These are phyloP conservation scores for Rossbeevera mucosa DNA, from an alignment of 768 basidiomycete species.

Conservation along the genomic window DNA sequence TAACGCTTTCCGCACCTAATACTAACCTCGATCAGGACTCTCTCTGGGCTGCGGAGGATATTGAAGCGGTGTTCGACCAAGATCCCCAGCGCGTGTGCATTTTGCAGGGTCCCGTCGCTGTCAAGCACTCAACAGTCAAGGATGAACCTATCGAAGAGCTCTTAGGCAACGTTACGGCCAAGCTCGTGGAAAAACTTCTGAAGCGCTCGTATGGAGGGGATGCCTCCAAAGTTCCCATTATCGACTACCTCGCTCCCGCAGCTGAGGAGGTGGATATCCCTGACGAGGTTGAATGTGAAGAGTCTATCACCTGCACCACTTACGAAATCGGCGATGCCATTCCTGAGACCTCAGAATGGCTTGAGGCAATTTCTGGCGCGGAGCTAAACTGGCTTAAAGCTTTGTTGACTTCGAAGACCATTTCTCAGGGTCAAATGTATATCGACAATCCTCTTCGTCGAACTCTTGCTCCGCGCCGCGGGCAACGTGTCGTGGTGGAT, in stretches of 20 bases:
- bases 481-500: conserved; percentile 72
- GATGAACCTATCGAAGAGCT: conserved; percentile 94
- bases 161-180: conserved; percentile 79
- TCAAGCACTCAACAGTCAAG: conserved; percentile 78
- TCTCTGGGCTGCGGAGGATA: conserved; percentile 96
- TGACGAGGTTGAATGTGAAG: conserved; percentile 41
- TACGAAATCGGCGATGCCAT: conserved; percentile 48
- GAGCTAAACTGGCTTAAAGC: conserved; percentile 84
- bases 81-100: conserved; percentile 98
- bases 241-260: conserved; percentile 77
- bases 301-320: conserved; percentile 41
- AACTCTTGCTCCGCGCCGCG: conserved; percentile 73
- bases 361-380: conserved; percentile 79
- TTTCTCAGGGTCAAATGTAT: conserved; percentile 84
- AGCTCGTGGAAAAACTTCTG: conserved; percentile 74
- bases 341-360: conserved; percentile 70
- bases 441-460: conserved; percentile 87
- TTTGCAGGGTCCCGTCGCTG: conserved; percentile 94
- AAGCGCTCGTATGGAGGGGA: conserved; percentile 77
- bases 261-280: conserved; percentile 36
- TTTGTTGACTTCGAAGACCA: conserved; percentile 70
- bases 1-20: conserved; percentile 9
- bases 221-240: conserved; percentile 62
- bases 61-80: conserved; percentile 98
- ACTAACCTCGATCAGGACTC: conserved; percentile 60